These are phyloP conservation scores for Phytophthora fragariaefolia DNA, from an alignment of 352 stramenopile genomes.

Conservation along the genomic window DNA sequence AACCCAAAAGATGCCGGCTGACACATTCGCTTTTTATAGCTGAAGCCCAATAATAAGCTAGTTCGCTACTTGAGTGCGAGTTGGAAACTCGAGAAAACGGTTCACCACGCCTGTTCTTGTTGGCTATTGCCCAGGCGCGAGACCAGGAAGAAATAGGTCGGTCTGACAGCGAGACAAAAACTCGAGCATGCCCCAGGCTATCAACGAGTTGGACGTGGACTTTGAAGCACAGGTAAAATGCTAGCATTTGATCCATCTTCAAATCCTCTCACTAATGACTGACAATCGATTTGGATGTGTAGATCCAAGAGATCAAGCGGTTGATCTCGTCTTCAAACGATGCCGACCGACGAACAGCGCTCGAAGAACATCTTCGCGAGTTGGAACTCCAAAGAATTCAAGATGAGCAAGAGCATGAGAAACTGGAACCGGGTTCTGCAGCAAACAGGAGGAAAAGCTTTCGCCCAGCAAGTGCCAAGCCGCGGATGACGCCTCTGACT, in stretches of 20 bases:
- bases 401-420: constrained; percentile 38
- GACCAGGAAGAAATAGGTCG: constrained; percentile 4
- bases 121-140: constrained; percentile 7
- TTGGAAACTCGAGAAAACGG: constrained; percentile 23
- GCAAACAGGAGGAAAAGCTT: constrained; percentile 66
- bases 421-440: constrained; percentile 1
- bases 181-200: constrained; percentile 56
- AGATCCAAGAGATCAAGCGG: constrained; percentile 84
- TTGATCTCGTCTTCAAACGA: constrained; percentile 79
- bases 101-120: constrained; percentile 7
- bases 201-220: constrained; percentile 75
- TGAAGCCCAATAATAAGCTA: constrained; percentile 14
- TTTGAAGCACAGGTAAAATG: constrained; percentile 68
- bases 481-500: constrained; percentile 57
- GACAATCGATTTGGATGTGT: too few species aligned
- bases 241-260: neutral
- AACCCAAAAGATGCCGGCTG: neutral
- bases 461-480: constrained; percentile 69
- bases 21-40: constrained; percentile 14
- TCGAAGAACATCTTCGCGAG: constrained; percentile 76
- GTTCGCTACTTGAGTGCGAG: neutral
- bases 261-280: too few species aligned
- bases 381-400: constrained; percentile 69
- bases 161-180: too few species aligned
- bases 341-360: constrained; percentile 50